Evolutionary conservation across 352 stramenopile genomes (phyloP).

Genomic region (Phytophthora chlamydospora): DNA sequence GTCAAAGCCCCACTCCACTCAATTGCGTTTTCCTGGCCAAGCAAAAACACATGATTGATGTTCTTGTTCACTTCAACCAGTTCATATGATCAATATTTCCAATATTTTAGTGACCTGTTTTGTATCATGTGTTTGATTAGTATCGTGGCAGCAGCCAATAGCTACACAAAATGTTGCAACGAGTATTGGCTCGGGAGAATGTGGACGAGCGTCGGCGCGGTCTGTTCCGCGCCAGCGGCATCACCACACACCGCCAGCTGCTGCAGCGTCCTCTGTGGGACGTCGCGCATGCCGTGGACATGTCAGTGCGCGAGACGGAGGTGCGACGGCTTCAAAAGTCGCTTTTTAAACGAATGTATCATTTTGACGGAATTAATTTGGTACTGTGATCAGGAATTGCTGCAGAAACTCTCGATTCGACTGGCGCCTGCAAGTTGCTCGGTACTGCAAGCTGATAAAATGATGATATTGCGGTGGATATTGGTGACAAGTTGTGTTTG

Average conservation of each 20-base stretch:
- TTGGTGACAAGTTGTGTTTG: slow-evolving; percentile 15
- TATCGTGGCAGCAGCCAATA: slow-evolving; percentile 19
- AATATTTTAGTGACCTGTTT: slow-evolving; percentile 2
- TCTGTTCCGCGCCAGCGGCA: slow-evolving; percentile 56
- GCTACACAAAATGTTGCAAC: slow-evolving; percentile 53
- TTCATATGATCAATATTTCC: not conserved
- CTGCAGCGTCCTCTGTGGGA: slow-evolving; percentile 64
- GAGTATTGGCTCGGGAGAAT: slow-evolving; percentile 57
- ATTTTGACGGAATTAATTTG: slow-evolving; percentile 10
- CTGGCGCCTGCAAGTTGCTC: slow-evolving; percentile 50
- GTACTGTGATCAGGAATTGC: slow-evolving; percentile 45
- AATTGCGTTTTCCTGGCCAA: too few species aligned
- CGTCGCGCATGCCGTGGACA: slow-evolving; percentile 62
- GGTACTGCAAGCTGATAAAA: slow-evolving; percentile 26
- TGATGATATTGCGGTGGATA: not conserved
- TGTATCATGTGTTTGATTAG: not conserved
- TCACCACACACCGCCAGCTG: slow-evolving; percentile 61
- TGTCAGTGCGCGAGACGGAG: slow-evolving; percentile 65
- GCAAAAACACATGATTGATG: not conserved
- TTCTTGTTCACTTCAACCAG: not conserved
- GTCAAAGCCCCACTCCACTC: too few species aligned
- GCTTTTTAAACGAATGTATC: not conserved
- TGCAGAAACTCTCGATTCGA: slow-evolving; percentile 60
- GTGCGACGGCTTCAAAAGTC: slow-evolving; percentile 29
- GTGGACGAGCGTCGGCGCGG: slow-evolving; percentile 52